These are phyloP conservation scores for Populus tomentosa DNA, from an alignment of 441 rosid species.

Conservation along the genomic window DNA sequence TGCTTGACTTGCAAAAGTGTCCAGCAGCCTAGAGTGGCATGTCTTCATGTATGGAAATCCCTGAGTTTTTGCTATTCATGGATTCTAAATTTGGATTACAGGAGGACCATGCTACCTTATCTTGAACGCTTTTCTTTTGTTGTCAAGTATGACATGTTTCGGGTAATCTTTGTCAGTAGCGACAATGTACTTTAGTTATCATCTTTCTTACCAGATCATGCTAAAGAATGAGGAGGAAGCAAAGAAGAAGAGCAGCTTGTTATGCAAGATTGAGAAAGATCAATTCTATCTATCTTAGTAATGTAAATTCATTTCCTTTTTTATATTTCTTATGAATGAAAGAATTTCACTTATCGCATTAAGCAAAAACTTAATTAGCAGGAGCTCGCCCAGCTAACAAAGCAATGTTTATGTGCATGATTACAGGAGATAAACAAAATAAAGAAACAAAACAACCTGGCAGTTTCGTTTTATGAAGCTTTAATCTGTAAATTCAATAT, in stretches of 20 bases:
- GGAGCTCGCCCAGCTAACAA: too few species aligned
- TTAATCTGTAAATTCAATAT: too few species aligned
- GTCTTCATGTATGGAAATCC: conserved; percentile 43
- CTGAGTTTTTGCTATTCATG: conserved; percentile 45
- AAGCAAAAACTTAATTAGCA: too few species aligned
- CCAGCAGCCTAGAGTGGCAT: conserved; percentile 28
- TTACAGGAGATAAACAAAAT: too few species aligned
- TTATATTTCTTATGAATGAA: too few species aligned
- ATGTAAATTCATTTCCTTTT: too few species aligned
- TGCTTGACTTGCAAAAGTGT: conserved; percentile 34
- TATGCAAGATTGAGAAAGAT: conserved; percentile 13
- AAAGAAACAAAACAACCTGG: too few species aligned
- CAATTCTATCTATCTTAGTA: background rate
- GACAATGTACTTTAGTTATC: conserved; percentile 11
- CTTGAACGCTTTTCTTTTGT: conserved; percentile 29
- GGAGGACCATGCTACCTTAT: conserved; percentile 27
- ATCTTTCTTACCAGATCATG: conserved; percentile 3
- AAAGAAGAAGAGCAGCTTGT: conserved; percentile 13
- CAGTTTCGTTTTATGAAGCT: too few species aligned
- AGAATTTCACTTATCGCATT: too few species aligned
- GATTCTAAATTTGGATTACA: conserved; percentile 38
- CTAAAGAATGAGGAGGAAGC: conserved; percentile 8
- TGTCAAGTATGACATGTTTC: conserved; percentile 43
- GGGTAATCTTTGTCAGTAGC: conserved; percentile 40
- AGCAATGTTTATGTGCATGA: too few species aligned